Evolutionary conservation across 352 stramenopile species (phyloP).

Genomic region (Globisporangium spinosum): DNA sequence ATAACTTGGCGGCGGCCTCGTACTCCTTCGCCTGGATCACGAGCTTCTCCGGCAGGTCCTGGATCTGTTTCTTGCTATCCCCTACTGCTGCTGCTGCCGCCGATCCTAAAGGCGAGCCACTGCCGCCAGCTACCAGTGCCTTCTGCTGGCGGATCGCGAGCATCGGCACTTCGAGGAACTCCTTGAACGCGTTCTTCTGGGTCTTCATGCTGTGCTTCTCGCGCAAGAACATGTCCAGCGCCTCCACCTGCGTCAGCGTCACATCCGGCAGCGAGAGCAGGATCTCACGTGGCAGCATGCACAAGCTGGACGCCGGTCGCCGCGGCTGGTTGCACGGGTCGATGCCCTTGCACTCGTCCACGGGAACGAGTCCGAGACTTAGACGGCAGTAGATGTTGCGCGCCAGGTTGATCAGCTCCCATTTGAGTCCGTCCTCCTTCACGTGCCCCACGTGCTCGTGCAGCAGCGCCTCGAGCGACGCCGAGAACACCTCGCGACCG

Average conservation of each 20-base stretch:
- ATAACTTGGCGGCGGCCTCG: constrained; percentile 37
- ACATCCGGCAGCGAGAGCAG: constrained; percentile 60
- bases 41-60: constrained; percentile 64
- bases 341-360: constrained; percentile 80
- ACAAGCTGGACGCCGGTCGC: constrained; percentile 41
- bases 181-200: constrained; percentile 82
- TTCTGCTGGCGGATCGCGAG: constrained; percentile 46
- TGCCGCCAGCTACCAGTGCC: constrained; percentile 22
- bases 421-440: constrained; percentile 80
- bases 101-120: constrained; percentile 24
- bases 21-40: constrained; percentile 55
- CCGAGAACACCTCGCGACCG: constrained; percentile 59
- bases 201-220: constrained; percentile 78
- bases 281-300: constrained; percentile 42
- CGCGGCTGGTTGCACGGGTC: constrained; percentile 74
- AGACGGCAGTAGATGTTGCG: constrained; percentile 81
- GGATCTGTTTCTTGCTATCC: constrained; percentile 48
- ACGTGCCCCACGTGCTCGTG: constrained; percentile 56
- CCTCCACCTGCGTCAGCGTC: constrained; percentile 33
- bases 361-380: constrained; percentile 52
- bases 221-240: constrained; percentile 49
- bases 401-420: constrained; percentile 81
- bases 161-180: constrained; percentile 68
- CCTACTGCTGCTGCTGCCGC: constrained; percentile 8
- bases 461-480: constrained; percentile 49